Evolutionary conservation across 176 grass and related monocot genomes (phyloP), one percentile per base, ranked within the genome.

Genomic region (Microstegium vimineum): DNA sequence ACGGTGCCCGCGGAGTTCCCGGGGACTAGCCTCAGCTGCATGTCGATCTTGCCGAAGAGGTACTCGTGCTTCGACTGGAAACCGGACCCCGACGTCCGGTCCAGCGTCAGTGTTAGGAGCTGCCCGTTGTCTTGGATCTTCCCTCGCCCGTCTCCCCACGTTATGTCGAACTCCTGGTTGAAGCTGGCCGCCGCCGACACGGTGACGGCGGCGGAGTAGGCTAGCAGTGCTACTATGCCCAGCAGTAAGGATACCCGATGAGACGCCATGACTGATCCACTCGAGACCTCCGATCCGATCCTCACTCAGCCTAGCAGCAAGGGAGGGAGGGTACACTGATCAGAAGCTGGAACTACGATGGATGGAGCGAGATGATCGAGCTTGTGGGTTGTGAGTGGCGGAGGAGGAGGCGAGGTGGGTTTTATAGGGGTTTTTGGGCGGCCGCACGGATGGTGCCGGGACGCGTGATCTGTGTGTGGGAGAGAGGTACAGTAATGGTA

Each of bases 1-100:
- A 97, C 94, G 20, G 94, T 97, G 71, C 94, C 94, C 13, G 94
- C 91, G 5, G 94, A 97, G 89, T 97, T 97, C 41, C 91, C 91
- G 1, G 91, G 82, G 11, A 94, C 94, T 14, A 94, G 91, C 86
- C 85, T 94, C 57, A 97, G 74, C 78, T 97, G 91, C 94, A 97
- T 92, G 69, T 97, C 94, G 41, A 97, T 97, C 89, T 97, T 97
- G 65, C 94, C 94, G 78, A 80, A 97, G 10, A 97, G 86, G 78
- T 97, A 94, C 67, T 97, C 89, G 65, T 86, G 88, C 85, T 69
- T 90, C 71, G 94, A 97, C 78, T 97, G 94, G 87, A 97, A 97
- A 1, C 91, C 94, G 46, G 91, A 92, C 0, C 94, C 94, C 13
- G 94, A 94, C 1, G 79, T 86, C 1, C 41, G 75, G 89, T 97